Evolutionary conservation across 768 basidiomycete genomes (phyloP).

Genomic region (Jaapia argillacea): DNA sequence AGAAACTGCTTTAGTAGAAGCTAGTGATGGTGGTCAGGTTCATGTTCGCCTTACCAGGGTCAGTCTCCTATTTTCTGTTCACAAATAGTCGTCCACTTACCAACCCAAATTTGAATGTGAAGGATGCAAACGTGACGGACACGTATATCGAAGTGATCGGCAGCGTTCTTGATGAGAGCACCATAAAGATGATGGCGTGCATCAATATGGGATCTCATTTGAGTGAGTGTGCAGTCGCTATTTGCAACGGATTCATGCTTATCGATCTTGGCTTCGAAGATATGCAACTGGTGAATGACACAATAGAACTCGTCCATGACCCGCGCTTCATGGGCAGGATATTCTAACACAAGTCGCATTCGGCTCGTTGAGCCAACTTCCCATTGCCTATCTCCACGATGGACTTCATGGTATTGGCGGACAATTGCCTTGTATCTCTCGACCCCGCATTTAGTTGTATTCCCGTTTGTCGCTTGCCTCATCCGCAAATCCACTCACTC

Average conservation of each 20-base stretch:
- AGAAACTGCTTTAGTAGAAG: conserved; percentile 44
- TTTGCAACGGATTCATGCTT: conserved; percentile 1
- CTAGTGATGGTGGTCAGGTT: conserved; percentile 60
- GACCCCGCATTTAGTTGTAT: no score
- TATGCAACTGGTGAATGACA: conserved; percentile 9
- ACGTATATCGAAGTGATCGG: conserved; percentile 14
- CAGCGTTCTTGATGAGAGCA: conserved; percentile 8
- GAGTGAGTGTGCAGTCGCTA: not conserved
- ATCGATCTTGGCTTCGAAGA: conserved; percentile 13
- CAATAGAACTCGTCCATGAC: not conserved
- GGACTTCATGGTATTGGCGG: no score
- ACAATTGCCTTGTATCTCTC: no score
- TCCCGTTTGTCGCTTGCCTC: no score
- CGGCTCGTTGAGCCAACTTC: no score
- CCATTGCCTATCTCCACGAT: no score
- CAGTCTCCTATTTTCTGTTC: no score
- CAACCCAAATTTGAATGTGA: no score
- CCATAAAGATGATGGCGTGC: conserved; percentile 12
- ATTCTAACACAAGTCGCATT: no score
- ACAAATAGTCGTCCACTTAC: no score
- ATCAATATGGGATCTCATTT: conserved; percentile 9
- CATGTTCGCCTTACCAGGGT: conserved; percentile 33
- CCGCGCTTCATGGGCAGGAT: not conserved
- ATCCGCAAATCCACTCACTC: no score
- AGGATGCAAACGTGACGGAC: conserved; percentile 4